phyloP scores from a whole-genome alignment of 345 rosid genomes.

The Atalantia buxifolia region DNA sequence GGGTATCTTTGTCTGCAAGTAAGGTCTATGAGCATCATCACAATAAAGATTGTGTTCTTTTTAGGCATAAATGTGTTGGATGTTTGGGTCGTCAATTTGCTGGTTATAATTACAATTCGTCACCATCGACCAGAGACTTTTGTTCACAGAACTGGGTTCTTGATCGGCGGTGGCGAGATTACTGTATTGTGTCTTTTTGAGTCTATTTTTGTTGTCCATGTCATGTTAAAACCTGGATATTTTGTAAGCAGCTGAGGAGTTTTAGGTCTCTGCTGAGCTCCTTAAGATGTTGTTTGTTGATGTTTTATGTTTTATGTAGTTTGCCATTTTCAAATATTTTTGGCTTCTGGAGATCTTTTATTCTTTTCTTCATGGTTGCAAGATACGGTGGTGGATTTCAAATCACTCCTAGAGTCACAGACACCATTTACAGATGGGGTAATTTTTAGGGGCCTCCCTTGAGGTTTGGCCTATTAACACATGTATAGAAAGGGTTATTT shows the following conservation, averaged over 20 bases:
- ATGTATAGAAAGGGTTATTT: too few relatives aligned
- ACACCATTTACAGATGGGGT: too few relatives aligned
- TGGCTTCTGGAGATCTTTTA: neutral
- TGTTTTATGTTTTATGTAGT: neutral
- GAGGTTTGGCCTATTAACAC: too few relatives aligned
- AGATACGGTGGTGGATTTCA: too few relatives aligned
- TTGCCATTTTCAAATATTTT: neutral
- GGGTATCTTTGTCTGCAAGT: neutral
- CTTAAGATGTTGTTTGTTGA: neutral
- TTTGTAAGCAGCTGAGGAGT: conserved; percentile 5
- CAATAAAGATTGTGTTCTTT: conserved; percentile 21
- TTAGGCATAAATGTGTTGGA: neutral
- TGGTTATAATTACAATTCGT: neutral
- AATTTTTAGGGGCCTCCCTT: too few relatives aligned
- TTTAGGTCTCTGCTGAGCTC: conserved; percentile 9
- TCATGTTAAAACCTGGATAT: neutral
- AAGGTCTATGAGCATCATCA: neutral
- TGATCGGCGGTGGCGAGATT: conserved; percentile 43
- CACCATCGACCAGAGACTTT: conserved; percentile 13
- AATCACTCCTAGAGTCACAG: too few relatives aligned
- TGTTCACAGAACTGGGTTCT: conserved; percentile 52
- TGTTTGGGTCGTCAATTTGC: conserved; percentile 4
- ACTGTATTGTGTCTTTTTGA: neutral
- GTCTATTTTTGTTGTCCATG: neutral
- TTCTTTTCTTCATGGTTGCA: too few relatives aligned